Conservation (phyloP, 1,284 basidiomycete genomes). For the Tranzscheliella williamsii region DNA sequence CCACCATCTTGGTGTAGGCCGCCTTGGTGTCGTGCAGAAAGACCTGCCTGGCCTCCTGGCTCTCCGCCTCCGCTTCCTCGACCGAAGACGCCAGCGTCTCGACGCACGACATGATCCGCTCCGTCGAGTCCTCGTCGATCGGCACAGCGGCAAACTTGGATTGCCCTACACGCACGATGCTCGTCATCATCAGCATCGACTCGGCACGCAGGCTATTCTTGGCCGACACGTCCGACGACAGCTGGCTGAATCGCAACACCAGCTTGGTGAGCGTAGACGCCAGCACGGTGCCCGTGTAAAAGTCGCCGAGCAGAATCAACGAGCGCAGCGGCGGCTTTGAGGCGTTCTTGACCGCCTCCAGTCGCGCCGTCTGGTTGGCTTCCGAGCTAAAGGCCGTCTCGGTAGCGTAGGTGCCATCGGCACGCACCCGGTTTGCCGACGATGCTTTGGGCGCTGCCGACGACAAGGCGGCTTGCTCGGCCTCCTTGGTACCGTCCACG, state of each 20-base stretch:
- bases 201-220: conserved; percentile 74
- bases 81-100: conserved; percentile 73
- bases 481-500: conserved; percentile 19
- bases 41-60: conserved; percentile 74
- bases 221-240: conserved; percentile 68
- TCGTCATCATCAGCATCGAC: conserved; percentile 98
- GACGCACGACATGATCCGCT: conserved; percentile 95
- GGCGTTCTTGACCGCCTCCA: conserved; percentile 81
- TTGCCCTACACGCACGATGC: conserved; percentile 93
- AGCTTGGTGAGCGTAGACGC: conserved; percentile 89
- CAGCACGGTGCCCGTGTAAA: conserved; percentile 91
- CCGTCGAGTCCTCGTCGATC: conserved; percentile 96
- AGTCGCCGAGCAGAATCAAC: conserved; percentile 90
- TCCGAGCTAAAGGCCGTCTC: conserved; percentile 85
- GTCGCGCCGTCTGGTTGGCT: conserved; percentile 67
- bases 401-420: conserved; percentile 97
- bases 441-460: conserved; percentile 61
- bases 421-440: conserved; percentile 72
- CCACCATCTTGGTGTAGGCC: conserved; percentile 92
- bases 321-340: conserved; percentile 90
- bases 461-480: conserved; percentile 20
- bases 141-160: conserved; percentile 89
- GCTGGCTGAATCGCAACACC: conserved; percentile 77
- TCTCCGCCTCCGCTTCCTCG: conserved; percentile 58
- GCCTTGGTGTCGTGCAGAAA: conserved; percentile 91